phyloP scores from a whole-genome alignment of 2,329 filamentous ascomycete genomes.

The Bretziella fagacearum region DNA sequence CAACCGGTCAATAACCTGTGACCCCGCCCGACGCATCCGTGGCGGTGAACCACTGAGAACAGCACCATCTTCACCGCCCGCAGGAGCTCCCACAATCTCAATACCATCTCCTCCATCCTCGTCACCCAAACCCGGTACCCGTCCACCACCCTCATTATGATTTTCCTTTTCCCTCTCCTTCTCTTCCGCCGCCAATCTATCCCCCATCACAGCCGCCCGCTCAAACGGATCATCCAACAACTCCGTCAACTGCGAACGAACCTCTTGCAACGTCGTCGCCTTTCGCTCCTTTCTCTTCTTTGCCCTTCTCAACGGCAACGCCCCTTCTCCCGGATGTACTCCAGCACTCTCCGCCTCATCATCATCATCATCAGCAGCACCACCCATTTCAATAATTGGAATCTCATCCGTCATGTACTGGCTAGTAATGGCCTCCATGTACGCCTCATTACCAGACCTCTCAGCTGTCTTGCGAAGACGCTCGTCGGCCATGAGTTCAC shows the following conservation, averaged over 20 bases:
- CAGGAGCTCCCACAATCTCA: slow-evolving; percentile 2
- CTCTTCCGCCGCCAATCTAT: slow-evolving; percentile 34
- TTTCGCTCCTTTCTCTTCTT: slow-evolving; percentile 14
- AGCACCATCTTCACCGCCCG: slow-evolving; percentile 13
- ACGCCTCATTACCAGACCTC: slow-evolving; percentile 77
- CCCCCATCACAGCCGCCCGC: slow-evolving; percentile 29
- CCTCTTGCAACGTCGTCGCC: slow-evolving; percentile 31
- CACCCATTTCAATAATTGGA: slow-evolving; percentile 45
- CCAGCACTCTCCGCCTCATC: slow-evolving; percentile 14
- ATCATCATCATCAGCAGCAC: slow-evolving; percentile 23
- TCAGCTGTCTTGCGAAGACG: slow-evolving; percentile 79
- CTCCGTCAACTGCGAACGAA: slow-evolving; percentile 68
- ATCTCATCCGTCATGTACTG: slow-evolving; percentile 57
- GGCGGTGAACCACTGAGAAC: slow-evolving; percentile 15
- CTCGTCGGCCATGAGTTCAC: slow-evolving; percentile 63
- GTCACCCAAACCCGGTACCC: slow-evolving; percentile 22
- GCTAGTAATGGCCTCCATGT: slow-evolving; percentile 80
- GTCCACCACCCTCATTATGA: neutral
- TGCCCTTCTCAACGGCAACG: slow-evolving; percentile 8
- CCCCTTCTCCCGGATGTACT: neutral
- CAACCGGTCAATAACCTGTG: slow-evolving; percentile 54
- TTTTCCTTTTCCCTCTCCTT: neutral
- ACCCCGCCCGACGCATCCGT: slow-evolving; percentile 21
- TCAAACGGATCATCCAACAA: slow-evolving; percentile 52
- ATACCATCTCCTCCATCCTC: slow-evolving; percentile 25